phyloP scores from a whole-genome alignment of 2,329 filamentous ascomycete species.

The Fusarium euwallaceae region DNA sequence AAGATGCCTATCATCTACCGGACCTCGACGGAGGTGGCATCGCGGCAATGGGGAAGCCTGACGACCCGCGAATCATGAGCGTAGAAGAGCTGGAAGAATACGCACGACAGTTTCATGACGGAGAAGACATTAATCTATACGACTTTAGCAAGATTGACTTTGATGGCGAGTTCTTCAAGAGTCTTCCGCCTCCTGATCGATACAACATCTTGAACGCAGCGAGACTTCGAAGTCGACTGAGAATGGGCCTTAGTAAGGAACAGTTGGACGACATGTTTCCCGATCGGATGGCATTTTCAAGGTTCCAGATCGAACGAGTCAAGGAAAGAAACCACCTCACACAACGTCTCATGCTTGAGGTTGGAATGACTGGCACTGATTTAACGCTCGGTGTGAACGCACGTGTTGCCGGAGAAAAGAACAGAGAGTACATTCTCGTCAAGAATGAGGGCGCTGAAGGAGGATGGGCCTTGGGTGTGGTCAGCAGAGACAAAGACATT shows the following conservation, averaged over 20 bases:
- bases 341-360: conserved; percentile 92
- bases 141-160: conserved; percentile 99
- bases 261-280: conserved; percentile 98
- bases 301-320: conserved; percentile 95
- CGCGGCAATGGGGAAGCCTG: conserved; percentile 86
- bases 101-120: conserved; percentile 89
- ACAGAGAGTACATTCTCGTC: conserved; percentile 94
- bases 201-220: conserved; percentile 99
- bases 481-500: conserved; percentile 84
- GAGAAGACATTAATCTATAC: conserved; percentile 91
- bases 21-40: conserved; percentile 84
- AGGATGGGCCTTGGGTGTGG: conserved; percentile 95
- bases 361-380: conserved; percentile 86
- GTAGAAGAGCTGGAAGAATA: conserved; percentile 95
- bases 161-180: conserved; percentile 94
- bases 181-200: conserved; percentile 87
- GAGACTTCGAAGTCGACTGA: conserved; percentile 84
- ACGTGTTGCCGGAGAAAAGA: conserved; percentile 85
- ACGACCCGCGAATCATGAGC: conserved; percentile 97
- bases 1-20: conserved; percentile 95
- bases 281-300: conserved; percentile 95
- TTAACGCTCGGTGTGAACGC: conserved; percentile 74
- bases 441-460: conserved; percentile 96
- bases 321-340: conserved; percentile 94
- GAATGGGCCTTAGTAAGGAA: conserved; percentile 97